Percentiles rank a stretch among this genome's conserved stretches.
Evolutionary conservation across 2,329 filamentous ascomycete genomes (phyloP).

Genomic region (Penicillium carneum): DNA sequence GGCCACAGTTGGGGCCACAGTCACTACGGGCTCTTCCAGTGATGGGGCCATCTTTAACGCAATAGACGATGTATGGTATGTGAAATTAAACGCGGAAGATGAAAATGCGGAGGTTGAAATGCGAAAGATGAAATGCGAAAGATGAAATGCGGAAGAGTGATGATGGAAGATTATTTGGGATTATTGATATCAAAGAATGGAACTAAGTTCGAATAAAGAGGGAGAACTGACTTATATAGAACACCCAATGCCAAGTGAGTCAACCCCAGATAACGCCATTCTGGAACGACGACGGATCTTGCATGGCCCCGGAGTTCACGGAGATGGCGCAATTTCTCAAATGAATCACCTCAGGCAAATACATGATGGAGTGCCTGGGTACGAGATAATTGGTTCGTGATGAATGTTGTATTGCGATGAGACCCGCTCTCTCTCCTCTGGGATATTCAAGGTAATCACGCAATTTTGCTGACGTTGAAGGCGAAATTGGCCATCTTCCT

Average conservation of each 20-base stretch:
- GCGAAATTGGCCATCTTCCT: slow-evolving; percentile 31
- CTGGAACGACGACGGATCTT: slow-evolving; percentile 26
- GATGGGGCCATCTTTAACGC: slow-evolving; percentile 42
- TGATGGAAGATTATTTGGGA: not conserved
- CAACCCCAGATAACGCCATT: slow-evolving; percentile 31
- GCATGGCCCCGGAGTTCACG: slow-evolving; percentile 27
- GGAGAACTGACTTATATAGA: slow-evolving; percentile 17
- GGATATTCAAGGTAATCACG: slow-evolving; percentile 33
- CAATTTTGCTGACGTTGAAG: slow-evolving; percentile 36
- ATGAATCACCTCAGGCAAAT: slow-evolving; percentile 35
- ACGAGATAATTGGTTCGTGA: slow-evolving; percentile 5
- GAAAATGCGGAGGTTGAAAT: not conserved
- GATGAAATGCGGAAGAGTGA: not conserved
- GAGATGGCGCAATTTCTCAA: slow-evolving; percentile 43
- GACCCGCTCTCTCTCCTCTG: slow-evolving; percentile 16
- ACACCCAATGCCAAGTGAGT: slow-evolving; percentile 20
- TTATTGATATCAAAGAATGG: slow-evolving; percentile 4
- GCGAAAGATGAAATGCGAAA: not conserved
- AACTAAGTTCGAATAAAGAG: slow-evolving; percentile 15
- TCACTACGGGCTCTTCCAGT: slow-evolving; percentile 37
- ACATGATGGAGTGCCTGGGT: not conserved
- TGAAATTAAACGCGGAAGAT: slow-evolving; percentile 1
- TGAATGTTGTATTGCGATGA: not conserved
- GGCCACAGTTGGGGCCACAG: slow-evolving; percentile 14
- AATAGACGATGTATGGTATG: slow-evolving; percentile 18